Evolutionary conservation across 371 early-diverging fungal genomes (phyloP).

Genomic region (Mortierella sp.): DNA sequence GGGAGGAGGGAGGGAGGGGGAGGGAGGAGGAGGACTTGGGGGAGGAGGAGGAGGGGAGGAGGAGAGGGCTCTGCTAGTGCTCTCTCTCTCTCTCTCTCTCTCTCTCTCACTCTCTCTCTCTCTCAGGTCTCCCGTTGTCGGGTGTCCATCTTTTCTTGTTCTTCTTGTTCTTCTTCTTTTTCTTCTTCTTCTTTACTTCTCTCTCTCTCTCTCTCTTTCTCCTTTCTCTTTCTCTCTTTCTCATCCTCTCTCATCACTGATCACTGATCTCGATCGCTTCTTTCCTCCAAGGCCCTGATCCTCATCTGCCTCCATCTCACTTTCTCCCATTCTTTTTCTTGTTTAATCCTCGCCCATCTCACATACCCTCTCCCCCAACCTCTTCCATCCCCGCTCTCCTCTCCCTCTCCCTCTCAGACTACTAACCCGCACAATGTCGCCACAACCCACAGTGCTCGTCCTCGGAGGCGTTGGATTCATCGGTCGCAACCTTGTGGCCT

Average conservation of each 20-base stretch:
- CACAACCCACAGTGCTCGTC: conserved; percentile 65
- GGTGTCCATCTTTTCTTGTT: not conserved
- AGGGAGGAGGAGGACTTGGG: no score
- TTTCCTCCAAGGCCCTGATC: not conserved
- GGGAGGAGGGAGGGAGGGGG: no score
- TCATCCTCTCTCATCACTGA: not conserved
- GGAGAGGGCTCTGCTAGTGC: not conserved
- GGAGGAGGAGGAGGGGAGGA: not conserved
- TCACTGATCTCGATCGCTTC: not conserved
- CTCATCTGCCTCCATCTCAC: not conserved
- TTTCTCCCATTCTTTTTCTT: conserved; percentile 1
- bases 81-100: conserved; percentile 4
- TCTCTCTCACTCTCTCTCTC: not conserved
- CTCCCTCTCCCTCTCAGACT: not conserved
- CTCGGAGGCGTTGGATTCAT: conserved; percentile 91
- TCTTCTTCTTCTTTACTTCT: not conserved
- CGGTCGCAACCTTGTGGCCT: conserved; percentile 83
- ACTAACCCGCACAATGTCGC: conserved; percentile 24
- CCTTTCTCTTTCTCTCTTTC: not conserved
- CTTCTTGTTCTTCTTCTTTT: not conserved
- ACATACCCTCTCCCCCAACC: not conserved
- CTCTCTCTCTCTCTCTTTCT: not conserved
- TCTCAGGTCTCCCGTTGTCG: no score
- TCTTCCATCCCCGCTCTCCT: not conserved
- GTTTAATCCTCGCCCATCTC: not conserved